A percentile compares a stretch with the other conserved stretches of the same genome.
Conservation (phyloP, 176 grass and related monocot species). For the Zea luxurians region DNA sequence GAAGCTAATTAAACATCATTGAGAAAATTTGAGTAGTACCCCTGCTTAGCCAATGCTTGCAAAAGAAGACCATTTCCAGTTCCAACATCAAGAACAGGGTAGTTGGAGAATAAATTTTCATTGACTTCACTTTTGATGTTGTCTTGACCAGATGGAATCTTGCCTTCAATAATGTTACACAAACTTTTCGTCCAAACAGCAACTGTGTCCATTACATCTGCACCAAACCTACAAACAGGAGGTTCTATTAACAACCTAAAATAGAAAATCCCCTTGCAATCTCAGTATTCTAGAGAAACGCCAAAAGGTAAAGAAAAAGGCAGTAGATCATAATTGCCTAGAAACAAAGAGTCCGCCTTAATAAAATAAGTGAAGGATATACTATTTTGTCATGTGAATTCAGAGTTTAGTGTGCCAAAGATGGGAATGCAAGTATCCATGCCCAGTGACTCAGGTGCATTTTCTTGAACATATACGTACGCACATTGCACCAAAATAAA, state of each 20-base stretch:
- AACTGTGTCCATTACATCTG: conserved; percentile 93
- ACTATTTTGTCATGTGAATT: conserved; percentile 19
- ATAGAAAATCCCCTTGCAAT: conserved; percentile 13
- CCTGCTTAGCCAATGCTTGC: conserved; percentile 81
- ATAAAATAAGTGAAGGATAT: conserved; percentile 19
- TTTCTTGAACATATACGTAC: background rate
- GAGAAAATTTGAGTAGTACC: conserved; percentile 48
- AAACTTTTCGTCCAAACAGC: conserved; percentile 81
- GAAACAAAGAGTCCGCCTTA: background rate
- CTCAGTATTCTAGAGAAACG: background rate
- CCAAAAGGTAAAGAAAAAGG: background rate
- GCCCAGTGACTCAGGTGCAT: background rate
- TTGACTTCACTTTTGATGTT: conserved; percentile 48
- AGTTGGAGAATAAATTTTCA: conserved; percentile 55
- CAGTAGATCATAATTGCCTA: conserved; percentile 10
- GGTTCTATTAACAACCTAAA: conserved; percentile 11
- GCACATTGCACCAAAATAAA: background rate
- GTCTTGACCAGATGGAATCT: conserved; percentile 16
- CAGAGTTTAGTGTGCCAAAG: background rate
- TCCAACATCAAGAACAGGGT: conserved; percentile 83
- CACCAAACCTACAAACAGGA: conserved; percentile 74
- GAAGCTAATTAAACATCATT: conserved; percentile 1
- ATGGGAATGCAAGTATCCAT: background rate
- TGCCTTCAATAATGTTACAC: conserved; percentile 47
- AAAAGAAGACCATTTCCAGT: conserved; percentile 92